Base-by-base conservation (phyloP, 768 basidiomycete species). In the Galerina sulciceps region DNA sequence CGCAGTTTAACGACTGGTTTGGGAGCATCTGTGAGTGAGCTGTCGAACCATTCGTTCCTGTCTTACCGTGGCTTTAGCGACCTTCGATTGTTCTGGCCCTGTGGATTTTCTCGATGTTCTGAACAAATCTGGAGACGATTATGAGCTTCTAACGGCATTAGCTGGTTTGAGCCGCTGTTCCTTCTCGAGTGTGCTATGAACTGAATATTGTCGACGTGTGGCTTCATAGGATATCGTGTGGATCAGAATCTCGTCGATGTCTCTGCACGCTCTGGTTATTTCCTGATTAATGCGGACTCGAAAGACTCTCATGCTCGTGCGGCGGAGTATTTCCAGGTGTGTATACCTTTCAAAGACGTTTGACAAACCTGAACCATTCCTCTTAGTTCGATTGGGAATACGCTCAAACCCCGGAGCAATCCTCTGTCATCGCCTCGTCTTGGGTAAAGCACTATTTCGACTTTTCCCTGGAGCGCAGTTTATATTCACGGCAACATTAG, bases 401-500 rank as follows among this genome's bases (percentile, higher is more conserved):
- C 63, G 82, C 77, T 40, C 80, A 89, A 65, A 78, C 83, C 2
- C 88, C 88, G 1, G 85, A 86, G 34, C 79, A 87, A 66, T 84
- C 82, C 0, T 88, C 87, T 0, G 82, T 82, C 75, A 73, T 89
- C 18, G 85, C 85, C n/a, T 80, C 85, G 4, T 78, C 86, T 20
- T 85, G 85, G 86, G 88, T 86, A 70, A 49, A 53, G 26, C 26
- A 31, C 8, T 8, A 0, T 36, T 9, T 11, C 17, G 3, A 18
- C n/a, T 11, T 47, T 31, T 20, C 41, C 23, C 34, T 35, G 5
- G 13, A 15, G 18, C 13, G 13, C 22, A 9, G 15, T 17, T 17
- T 17, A 0, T 51, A 34, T 31, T 11, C 2, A 40, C 17, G 3
- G 6, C 18, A 10, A 53, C 26, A 31, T 31, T 31, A 87, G 86